These are phyloP conservation scores for Lepiota brunneoincarnata DNA, from an alignment of 768 basidiomycete genomes.

Conservation along the genomic window DNA sequence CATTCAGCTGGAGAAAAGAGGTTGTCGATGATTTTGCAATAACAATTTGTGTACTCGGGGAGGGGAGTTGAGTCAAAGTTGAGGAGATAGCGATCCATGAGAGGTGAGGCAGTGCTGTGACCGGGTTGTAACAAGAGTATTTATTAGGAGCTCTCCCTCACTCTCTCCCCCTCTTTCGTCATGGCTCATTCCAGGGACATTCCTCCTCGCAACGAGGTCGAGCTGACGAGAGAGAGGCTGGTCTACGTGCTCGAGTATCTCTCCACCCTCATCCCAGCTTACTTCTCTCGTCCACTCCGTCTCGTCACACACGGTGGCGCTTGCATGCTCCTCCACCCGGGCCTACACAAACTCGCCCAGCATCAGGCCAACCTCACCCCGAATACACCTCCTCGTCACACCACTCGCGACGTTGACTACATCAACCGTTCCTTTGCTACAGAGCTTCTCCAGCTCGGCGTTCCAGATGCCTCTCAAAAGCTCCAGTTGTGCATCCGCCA, in stretches of 20 bases:
- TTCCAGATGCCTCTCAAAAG: slow-evolving; percentile 51
- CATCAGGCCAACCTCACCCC: slow-evolving; percentile 25
- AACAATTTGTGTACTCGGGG: slow-evolving; percentile 31
- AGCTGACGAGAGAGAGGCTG: slow-evolving; percentile 42
- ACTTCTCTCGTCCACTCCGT: slow-evolving; percentile 51
- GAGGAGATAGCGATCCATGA: slow-evolving; percentile 18
- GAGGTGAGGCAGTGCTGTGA: background rate
- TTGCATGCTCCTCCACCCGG: slow-evolving; percentile 66
- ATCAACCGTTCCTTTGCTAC: slow-evolving; percentile 57
- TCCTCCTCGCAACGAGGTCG: slow-evolving; percentile 34
- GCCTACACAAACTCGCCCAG: slow-evolving; percentile 29
- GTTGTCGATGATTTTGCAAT: slow-evolving; percentile 41
- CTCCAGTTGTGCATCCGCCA: slow-evolving; percentile 53
- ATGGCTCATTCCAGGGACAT: background rate
- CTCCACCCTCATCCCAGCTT: slow-evolving; percentile 41
- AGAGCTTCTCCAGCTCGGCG: slow-evolving; percentile 47
- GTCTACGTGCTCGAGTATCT: slow-evolving; percentile 45
- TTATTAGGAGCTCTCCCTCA: background rate
- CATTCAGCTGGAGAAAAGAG: slow-evolving; percentile 41
- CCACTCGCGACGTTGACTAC: slow-evolving; percentile 69
- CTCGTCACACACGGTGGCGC: slow-evolving; percentile 73
- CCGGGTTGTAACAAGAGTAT: too few species aligned
- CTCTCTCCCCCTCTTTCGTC: background rate
- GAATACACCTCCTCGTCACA: slow-evolving; percentile 38
- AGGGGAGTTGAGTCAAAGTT: slow-evolving; percentile 39